Evolutionary conservation across 2,329 filamentous ascomycete genomes (phyloP).

Genomic region (Orbilia blumenaviensis): DNA sequence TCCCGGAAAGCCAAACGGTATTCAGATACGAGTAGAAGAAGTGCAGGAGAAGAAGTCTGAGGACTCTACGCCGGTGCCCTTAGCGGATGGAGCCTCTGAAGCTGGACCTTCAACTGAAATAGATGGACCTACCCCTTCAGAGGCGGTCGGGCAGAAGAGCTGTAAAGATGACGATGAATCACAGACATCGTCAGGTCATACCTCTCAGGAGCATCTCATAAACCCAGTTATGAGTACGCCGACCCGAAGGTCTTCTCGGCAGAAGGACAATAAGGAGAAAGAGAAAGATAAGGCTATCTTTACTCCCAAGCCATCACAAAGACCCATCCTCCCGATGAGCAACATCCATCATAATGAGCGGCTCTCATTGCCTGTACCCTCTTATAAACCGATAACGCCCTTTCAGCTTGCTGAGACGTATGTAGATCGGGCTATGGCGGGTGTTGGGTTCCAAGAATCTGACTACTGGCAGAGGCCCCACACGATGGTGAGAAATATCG

Average conservation of each 20-base stretch:
- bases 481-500: slow-evolving; percentile 68
- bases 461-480: slow-evolving; percentile 85
- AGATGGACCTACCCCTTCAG: slow-evolving; percentile 30
- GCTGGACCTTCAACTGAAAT: slow-evolving; percentile 13
- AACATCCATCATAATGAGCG: slow-evolving; percentile 83
- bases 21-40: slow-evolving; percentile 61
- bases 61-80: slow-evolving; percentile 58
- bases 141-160: slow-evolving; percentile 38
- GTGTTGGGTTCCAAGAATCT: slow-evolving; percentile 93
- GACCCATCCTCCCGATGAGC: slow-evolving; percentile 71
- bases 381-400: slow-evolving; percentile 79
- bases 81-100: slow-evolving; percentile 12
- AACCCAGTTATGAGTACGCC: slow-evolving; percentile 51
- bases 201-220: slow-evolving; percentile 17
- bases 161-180: slow-evolving; percentile 49
- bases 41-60: slow-evolving; percentile 61
- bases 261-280: slow-evolving; percentile 51
- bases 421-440: slow-evolving; percentile 95
- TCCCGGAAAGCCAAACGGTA: slow-evolving; percentile 62
- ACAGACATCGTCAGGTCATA: slow-evolving; percentile 30
- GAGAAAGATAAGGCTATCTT: slow-evolving; percentile 26
- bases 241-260: slow-evolving; percentile 43
- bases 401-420: slow-evolving; percentile 83
- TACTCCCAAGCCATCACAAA: slow-evolving; percentile 34
- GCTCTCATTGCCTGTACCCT: slow-evolving; percentile 78